These are phyloP conservation scores for Galeopsis tetrahit DNA, from an alignment of 257 asterid genomes.

Conservation along the genomic window DNA sequence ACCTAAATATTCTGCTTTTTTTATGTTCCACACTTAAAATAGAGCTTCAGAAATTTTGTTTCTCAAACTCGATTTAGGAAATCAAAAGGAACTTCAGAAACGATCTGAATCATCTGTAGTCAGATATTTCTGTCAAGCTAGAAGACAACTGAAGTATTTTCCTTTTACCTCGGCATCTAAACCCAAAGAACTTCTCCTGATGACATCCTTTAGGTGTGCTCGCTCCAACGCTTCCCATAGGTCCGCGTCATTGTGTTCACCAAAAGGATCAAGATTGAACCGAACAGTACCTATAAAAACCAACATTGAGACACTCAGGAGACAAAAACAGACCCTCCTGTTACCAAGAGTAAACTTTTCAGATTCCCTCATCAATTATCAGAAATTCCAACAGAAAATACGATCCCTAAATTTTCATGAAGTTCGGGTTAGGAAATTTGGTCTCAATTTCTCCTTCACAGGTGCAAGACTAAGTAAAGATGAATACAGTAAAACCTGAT, in stretches of 20 bases:
- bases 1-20: background rate
- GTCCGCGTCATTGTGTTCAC: slow-evolving; percentile 77
- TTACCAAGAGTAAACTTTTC: background rate
- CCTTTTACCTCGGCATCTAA: slow-evolving; percentile 81
- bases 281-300: slow-evolving; percentile 64
- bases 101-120: background rate
- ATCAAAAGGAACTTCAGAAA: background rate
- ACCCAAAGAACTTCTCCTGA: slow-evolving; percentile 68
- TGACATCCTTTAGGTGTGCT: slow-evolving; percentile 79
- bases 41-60: slow-evolving; percentile 1
- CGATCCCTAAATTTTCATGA: background rate
- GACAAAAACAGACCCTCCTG: background rate
- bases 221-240: slow-evolving; percentile 92
- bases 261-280: slow-evolving; percentile 88
- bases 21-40: background rate
- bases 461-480: background rate
- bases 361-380: background rate
- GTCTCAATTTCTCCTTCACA: background rate
- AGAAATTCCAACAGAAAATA: background rate
- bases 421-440: background rate
- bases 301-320: slow-evolving; percentile 6
- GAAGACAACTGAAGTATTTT: slow-evolving; percentile 1
- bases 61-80: background rate
- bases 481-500: background rate
- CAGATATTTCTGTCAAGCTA: background rate